A percentile compares a stretch with the other conserved stretches of the same genome.
Conservation (phyloP, 495 filamentous ascomycete genomes). For the Thozetella sp. region DNA sequence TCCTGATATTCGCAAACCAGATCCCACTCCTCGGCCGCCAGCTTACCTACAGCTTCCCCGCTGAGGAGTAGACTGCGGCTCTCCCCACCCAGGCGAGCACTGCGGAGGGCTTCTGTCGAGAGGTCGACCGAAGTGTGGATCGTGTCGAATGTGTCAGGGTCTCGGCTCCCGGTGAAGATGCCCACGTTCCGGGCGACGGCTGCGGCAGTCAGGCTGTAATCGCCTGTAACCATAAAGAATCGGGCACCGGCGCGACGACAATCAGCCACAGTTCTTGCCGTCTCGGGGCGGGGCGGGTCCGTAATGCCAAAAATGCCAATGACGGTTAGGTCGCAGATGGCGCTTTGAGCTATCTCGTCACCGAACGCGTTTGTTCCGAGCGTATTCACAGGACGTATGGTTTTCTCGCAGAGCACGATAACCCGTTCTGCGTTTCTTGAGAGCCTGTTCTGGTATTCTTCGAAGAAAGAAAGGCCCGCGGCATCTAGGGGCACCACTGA, state of each 20-base stretch:
- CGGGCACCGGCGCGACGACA: constrained; percentile 73
- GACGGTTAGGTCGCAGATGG: constrained; percentile 67
- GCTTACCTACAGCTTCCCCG: too few species aligned
- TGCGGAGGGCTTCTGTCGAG: too few species aligned
- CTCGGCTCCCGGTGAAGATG: constrained; percentile 81
- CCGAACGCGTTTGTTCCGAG: constrained; percentile 80
- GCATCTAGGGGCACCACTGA: constrained; percentile 54
- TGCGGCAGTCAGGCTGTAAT: constrained; percentile 75
- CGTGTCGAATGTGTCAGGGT: constrained; percentile 74
- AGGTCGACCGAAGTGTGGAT: too few species aligned
- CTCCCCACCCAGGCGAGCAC: too few species aligned
- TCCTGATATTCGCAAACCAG: too few species aligned
- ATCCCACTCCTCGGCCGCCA: too few species aligned
- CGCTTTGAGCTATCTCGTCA: constrained; percentile 72
- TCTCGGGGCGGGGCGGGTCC: constrained; percentile 79
- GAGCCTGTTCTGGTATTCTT: constrained; percentile 70
- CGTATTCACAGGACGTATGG: too few species aligned
- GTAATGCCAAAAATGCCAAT: constrained; percentile 78
- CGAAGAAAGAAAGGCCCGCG: constrained; percentile 59
- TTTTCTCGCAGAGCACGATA: too few species aligned
- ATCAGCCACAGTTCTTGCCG: constrained; percentile 68
- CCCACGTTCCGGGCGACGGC: constrained; percentile 80
- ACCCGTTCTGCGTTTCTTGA: too few species aligned
- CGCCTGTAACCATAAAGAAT: constrained; percentile 85
- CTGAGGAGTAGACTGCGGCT: too few species aligned